phyloP scores from a whole-genome alignment of 345 rosid genomes.

The Schrenkiella parvula region DNA sequence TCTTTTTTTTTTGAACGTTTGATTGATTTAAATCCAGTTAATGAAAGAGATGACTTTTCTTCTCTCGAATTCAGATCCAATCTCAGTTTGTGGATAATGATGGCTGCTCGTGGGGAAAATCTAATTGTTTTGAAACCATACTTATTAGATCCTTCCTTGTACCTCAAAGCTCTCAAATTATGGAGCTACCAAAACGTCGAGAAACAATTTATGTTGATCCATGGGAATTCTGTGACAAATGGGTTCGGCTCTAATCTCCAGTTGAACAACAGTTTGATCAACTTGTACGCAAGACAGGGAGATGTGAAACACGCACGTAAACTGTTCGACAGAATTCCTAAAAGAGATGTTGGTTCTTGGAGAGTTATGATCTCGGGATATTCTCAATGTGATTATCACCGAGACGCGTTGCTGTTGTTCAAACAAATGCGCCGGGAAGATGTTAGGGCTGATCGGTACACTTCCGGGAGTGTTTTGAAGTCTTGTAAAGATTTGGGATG shows the following conservation, averaged over 20 bases:
- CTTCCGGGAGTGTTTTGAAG: conserved; percentile 53
- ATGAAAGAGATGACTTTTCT: neutral
- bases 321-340: conserved; percentile 57
- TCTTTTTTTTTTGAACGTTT: neutral
- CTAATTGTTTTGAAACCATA: neutral
- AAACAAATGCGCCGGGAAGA: conserved; percentile 39
- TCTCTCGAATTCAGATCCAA: neutral
- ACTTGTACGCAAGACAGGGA: conserved; percentile 33
- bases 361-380: conserved; percentile 60
- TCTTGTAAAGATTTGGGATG: conserved; percentile 41
- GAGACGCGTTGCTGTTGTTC: conserved; percentile 40
- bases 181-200: conserved; percentile 31
- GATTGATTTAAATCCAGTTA: neutral
- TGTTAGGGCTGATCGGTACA: conserved; percentile 43
- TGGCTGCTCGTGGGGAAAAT: conserved; percentile 7
- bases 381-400: conserved; percentile 27
- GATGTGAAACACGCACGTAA: conserved; percentile 40
- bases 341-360: conserved; percentile 62
- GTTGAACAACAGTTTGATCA: conserved; percentile 42
- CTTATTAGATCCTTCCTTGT: conserved; percentile 4
- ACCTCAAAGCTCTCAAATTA: conserved; percentile 37
- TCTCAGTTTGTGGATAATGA: conserved; percentile 7
- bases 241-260: conserved; percentile 39
- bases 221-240: conserved; percentile 40
- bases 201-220: conserved; percentile 34